Evolutionary conservation across 805 yeast species (phyloP).

Genomic region (Torulaspora franciscae): DNA sequence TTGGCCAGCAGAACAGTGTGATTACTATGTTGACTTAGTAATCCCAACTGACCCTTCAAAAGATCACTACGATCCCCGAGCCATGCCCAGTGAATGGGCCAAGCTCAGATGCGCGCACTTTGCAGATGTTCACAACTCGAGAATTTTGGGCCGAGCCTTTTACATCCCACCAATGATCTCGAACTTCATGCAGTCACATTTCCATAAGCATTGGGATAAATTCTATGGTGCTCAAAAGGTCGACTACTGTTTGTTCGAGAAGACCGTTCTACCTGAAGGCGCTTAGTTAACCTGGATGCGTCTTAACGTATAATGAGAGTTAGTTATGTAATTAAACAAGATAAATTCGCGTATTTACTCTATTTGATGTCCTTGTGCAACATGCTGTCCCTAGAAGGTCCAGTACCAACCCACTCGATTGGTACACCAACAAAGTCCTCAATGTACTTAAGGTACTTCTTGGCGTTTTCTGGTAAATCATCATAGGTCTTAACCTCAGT

Average conservation of each 20-base stretch:
- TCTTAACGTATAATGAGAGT: not conserved
- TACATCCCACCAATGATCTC: constrained; percentile 44
- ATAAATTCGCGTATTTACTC: not conserved
- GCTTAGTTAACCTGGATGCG: not conserved
- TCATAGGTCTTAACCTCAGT: constrained; percentile 62
- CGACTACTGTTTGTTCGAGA: constrained; percentile 47
- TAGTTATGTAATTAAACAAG: not conserved
- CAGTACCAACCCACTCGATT: constrained; percentile 96
- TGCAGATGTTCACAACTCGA: constrained; percentile 50
- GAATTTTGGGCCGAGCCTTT: constrained; percentile 50
- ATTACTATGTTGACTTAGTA: constrained; percentile 63
- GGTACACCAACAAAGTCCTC: constrained; percentile 82
- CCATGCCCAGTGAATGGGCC: constrained; percentile 42
- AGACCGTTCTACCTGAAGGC: constrained; percentile 2
- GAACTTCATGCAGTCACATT: constrained; percentile 25
- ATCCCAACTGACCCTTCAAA: constrained; percentile 42
- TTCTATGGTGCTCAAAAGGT: constrained; percentile 40
- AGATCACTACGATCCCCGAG: constrained; percentile 39
- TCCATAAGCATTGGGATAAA: constrained; percentile 18
- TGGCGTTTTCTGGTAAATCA: constrained; percentile 84
- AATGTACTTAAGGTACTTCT: constrained; percentile 75
- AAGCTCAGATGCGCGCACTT: constrained; percentile 45
- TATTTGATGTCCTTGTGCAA: constrained; percentile 46
- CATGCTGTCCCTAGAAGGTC: constrained; percentile 95
- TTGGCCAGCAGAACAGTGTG: constrained; percentile 49